phyloP scores from a whole-genome alignment of 225 moss, liverwort and hornwort species.

The Rhytidiadelphus loreus region DNA sequence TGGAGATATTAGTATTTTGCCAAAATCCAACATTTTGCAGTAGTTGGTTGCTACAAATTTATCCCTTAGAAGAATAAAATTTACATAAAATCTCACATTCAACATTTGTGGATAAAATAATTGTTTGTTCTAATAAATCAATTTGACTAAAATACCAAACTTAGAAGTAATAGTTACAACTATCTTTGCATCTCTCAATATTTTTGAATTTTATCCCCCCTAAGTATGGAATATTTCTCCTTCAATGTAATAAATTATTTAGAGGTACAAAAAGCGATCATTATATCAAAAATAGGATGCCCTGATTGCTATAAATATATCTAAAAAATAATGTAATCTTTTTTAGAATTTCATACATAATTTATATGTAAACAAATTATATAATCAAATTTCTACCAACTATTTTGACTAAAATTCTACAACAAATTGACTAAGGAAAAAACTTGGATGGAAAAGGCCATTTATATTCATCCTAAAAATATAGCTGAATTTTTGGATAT shows the following conservation, averaged over 20 bases:
- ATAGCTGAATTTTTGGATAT: fast-evolving
- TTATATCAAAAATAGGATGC: neutral
- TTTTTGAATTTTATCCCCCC: neutral
- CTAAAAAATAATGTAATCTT: neutral
- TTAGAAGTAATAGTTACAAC: neutral
- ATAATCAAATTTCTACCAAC: too few relatives aligned
- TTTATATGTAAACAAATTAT: neutral
- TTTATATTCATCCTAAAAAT: too few relatives aligned
- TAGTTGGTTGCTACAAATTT: neutral
- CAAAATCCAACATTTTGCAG: neutral
- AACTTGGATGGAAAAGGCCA: too few relatives aligned
- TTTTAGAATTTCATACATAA: neutral
- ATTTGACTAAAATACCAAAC: neutral
- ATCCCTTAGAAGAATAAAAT: neutral
- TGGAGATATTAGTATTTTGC: neutral
- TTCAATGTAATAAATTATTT: too few relatives aligned
- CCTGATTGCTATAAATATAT: neutral
- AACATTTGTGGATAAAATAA: neutral
- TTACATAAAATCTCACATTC: neutral
- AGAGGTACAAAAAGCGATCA: neutral
- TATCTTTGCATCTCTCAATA: neutral
- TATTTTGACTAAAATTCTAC: neutral
- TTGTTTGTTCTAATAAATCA: neutral
- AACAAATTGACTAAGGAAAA: too few relatives aligned
- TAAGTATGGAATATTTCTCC: too few relatives aligned